These are phyloP conservation scores for Gynostemma pentaphyllum DNA, from an alignment of 306 rosid species.

Conservation along the genomic window DNA sequence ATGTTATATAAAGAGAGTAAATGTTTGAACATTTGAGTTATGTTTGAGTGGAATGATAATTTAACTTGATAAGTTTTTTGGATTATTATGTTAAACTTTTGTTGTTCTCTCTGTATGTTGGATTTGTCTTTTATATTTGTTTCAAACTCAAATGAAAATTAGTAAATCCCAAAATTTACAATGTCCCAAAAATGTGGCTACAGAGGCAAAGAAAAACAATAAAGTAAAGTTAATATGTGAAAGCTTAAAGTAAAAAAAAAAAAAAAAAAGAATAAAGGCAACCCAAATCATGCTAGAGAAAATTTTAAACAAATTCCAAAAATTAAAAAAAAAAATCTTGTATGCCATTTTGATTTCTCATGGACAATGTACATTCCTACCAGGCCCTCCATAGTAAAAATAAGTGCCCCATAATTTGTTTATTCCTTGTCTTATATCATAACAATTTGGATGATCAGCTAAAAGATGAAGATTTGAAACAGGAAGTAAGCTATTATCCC, in stretches of 20 bases:
- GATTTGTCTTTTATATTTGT: conserved; percentile 1
- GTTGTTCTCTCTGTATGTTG: background rate
- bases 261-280: background rate
- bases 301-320: background rate
- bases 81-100: conserved; percentile 5
- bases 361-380: conserved; percentile 87
- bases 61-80: background rate
- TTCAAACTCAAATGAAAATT: conserved; percentile 1
- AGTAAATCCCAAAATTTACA: conserved; percentile 30
- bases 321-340: background rate
- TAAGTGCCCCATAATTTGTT: conserved; percentile 89
- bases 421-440: conserved; percentile 69
- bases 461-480: conserved; percentile 53
- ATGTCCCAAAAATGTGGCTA: conserved; percentile 19
- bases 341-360: conserved; percentile 26
- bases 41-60: too few relatives aligned
- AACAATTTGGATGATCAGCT: conserved; percentile 86
- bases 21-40: too few relatives aligned
- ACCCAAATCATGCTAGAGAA: conserved; percentile 2
- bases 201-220: background rate
- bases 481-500: conserved; percentile 94
- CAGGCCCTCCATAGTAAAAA: conserved; percentile 98
- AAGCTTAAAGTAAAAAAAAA: conserved; percentile 12
- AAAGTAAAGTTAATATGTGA: conserved; percentile 10
- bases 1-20: too few relatives aligned